Evolutionary conservation across 1,284 basidiomycete genomes (phyloP), one percentile per base, ranked within the genome.

Genomic region (Inonotus obliquus): DNA sequence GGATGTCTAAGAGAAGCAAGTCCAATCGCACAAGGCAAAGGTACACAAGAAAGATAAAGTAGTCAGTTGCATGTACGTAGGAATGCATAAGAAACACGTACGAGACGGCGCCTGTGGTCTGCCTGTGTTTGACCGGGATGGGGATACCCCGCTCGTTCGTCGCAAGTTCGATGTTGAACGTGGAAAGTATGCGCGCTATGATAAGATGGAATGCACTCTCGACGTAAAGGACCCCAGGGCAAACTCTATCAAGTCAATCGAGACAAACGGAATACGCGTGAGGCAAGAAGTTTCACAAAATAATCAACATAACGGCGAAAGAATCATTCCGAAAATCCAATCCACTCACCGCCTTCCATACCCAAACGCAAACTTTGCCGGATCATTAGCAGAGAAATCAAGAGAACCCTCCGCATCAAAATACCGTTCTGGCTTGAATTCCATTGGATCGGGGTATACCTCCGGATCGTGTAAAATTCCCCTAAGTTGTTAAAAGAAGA

Each of bases 351-450:
- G 37, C 59, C 63, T 44, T 19, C 59, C 63, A 27, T 62, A 64
- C 10, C 63, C 63, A 51, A 61, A 64, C 0, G 57, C 57, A 9
- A 60, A 35, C 14, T 35, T 25, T 19, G 41, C 45, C 21, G 66
- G 66, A 25, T 67, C 65, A 4, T 56, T 53, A 45, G 37, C 32
- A 1, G 51, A 27, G 19, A n/a, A 44, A 9, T 53, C 51, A 19
- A 52, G 51, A 9, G 13, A 35, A 11, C 48, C 56, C 21, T 49
- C 48, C 10, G 35, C 57, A n/a, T 45, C 19, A 29, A 71, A 54
- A 60, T 69, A 71, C 1, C 72, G 62, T 2, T 70, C 69, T 1
- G 73, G 73, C 21, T 67, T 68, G 64, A 74, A 74, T 9, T 59
- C 56, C 32, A 64, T 62, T 1, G 72, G 70, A 14, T 69, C 65